Conservation (phyloP, 495 filamentous ascomycete genomes). For the Xylaria curta region DNA sequence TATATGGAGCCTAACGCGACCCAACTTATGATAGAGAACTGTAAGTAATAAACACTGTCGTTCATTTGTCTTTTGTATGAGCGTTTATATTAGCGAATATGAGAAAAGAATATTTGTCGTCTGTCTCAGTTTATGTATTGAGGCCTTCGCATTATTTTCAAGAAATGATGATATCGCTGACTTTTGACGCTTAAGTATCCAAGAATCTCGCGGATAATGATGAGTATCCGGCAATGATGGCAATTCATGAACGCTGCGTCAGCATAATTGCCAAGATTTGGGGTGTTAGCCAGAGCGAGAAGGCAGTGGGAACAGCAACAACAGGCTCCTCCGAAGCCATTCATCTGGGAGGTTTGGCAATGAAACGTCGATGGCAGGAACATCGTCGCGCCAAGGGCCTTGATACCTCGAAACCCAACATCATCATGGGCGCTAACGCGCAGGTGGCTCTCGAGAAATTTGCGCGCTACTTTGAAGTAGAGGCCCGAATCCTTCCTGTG, state of each 20-base stretch:
- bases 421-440: conserved; percentile 79
- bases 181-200: conserved; percentile 39
- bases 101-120: background rate
- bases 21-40: conserved; percentile 70
- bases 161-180: background rate
- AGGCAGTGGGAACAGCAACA: conserved; percentile 73
- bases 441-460: conserved; percentile 80
- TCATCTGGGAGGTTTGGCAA: conserved; percentile 75
- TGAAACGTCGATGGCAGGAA: conserved; percentile 82
- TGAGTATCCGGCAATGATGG: conserved; percentile 78
- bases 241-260: conserved; percentile 73
- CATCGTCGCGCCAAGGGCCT: conserved; percentile 64
- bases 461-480: conserved; percentile 79
- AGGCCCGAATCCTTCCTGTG: conserved; percentile 72
- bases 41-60: too few relatives aligned
- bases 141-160: background rate
- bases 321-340: conserved; percentile 78
- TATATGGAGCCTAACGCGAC: conserved; percentile 73
- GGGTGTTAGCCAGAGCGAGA: conserved; percentile 68
- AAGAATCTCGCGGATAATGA: conserved; percentile 77
- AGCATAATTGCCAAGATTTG: conserved; percentile 75
- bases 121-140: background rate
- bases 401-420: conserved; percentile 69
- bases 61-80: too few relatives aligned
- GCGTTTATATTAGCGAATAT: too few relatives aligned